phyloP scores from a whole-genome alignment of 2,329 filamentous ascomycete genomes.

The Hypoxylon sp. region DNA sequence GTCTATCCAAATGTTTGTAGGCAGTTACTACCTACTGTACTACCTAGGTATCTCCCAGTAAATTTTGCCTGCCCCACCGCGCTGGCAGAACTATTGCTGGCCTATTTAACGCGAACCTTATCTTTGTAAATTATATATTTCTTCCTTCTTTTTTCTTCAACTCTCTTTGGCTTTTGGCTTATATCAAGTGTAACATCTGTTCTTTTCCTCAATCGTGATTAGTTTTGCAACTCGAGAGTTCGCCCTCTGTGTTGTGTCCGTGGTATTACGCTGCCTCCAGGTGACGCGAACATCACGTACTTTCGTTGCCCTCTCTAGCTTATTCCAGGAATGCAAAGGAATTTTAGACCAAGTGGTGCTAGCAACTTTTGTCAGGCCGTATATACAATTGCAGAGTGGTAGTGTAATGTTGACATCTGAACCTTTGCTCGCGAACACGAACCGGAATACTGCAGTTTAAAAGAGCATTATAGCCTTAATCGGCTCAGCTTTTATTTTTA shows the following conservation, averaged over 20 bases:
- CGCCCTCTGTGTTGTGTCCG: conserved; percentile 32
- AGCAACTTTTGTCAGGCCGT: not conserved
- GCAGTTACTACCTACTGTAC: not conserved
- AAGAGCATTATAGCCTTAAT: too few species aligned
- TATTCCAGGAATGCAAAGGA: conserved; percentile 26
- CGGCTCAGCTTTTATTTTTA: too few species aligned
- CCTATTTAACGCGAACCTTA: too few species aligned
- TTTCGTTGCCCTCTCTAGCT: conserved; percentile 34
- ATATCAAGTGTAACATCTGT: conserved; percentile 38
- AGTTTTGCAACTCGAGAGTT: conserved; percentile 18
- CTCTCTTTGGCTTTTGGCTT: conserved; percentile 38
- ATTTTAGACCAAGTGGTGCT: not conserved
- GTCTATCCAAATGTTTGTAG: not conserved
- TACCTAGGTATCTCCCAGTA: not conserved
- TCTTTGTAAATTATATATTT: conserved; percentile 13
- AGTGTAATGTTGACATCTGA: not conserved
- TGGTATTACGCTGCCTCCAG: conserved; percentile 34
- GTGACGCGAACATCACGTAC: conserved; percentile 25
- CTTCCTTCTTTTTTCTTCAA: conserved; percentile 23
- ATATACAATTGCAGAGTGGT: not conserved
- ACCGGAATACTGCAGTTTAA: too few species aligned
- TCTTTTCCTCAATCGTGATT: conserved; percentile 33
- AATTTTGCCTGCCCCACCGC: conserved; percentile 20
- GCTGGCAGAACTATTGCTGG: not conserved
- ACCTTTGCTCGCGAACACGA: too few species aligned